Base-by-base conservation (phyloP, 257 asterid genomes). In the Fraxinus anomala region DNA sequence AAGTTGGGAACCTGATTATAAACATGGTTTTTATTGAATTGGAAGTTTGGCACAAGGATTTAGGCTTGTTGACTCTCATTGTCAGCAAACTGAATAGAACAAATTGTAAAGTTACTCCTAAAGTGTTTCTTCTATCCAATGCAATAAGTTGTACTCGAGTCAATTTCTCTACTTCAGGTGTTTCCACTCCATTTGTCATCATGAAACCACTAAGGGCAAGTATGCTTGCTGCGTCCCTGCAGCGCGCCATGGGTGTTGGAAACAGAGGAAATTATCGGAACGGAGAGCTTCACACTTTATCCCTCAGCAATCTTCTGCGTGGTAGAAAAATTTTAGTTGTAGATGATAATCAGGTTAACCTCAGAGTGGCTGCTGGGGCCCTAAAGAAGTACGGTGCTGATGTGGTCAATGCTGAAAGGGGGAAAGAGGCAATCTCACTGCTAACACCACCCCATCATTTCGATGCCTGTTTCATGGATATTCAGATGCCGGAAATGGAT, bases 391-490 rank as follows among this genome's bases (percentile, higher is more conserved):
- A 96, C 65, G 99, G 99, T 17, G 99, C 99, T 69, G 97, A 96
- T 40, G 98, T 96, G 79, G 94, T 88, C 11, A 80, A 90, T 76
- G 92, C 90, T 26, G 98, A 92, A 61, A 83, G 92, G 47, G 99
- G 99, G 68, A 84, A 70, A 80, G 85, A 92, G 14, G 96, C 99
- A 1, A 86, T 96, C 80, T 42, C 85, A 0, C 77, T 86, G 77
- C 80, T 96, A 63, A 88, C 88, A 33, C 99, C 99, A 3, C 98
- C 97, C 26, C 99, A 96, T 83, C 81, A 70, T 16, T 91, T 96
- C 12, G 97, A 96, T 85, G 99, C 99, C 19, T 96, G 99, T 76
- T 96, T 96, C 88, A 96, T 96, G 99, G 98, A 96, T 77, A 96
- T 96, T 77, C 99, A 96, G 85, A 96, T 96, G 99, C 99, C 99